Base-by-base conservation (phyloP, 805 yeast species). In the Barnettozyma californica region DNA sequence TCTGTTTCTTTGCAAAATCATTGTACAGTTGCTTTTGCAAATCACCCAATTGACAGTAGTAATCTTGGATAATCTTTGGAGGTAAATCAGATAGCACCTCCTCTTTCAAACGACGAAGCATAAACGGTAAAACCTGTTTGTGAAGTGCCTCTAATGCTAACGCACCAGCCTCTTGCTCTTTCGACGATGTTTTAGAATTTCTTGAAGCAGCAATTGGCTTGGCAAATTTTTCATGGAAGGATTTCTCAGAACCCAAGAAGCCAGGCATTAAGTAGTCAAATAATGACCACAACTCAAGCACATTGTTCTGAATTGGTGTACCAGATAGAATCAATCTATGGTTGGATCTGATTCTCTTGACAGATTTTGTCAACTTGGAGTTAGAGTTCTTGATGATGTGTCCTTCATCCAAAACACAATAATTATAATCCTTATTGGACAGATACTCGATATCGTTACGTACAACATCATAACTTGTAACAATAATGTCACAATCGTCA, bases 201-300 rank as follows among this genome's bases (percentile, higher is more conserved):
- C 97, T 76, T 37, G 96, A 85, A 2, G 95, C 92, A 3, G 97
- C 92, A 64, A 94, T 94, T 2, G 99, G 99, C 61, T 91, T 91
- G n/a, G 97, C 95, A 74, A 92, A 94, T 56, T 91, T 78, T 53
- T 92, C 98, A 60, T 90, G 94, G 71, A 94, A 94, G 44, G 84
- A 77, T 66, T 90, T 92, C 61, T 94, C 99, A 3, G 95, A 83
- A 13, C 99, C 99, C 54, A 94, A 72, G 61, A 94, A 94, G 0
- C 99, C 99, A 2, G 99, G 99, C 99, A 94, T 94, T 65, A 94
- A 74, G 66, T 90, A 94, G 66, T 94, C 99, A 72, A 94, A 94
- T 60, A 94, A 72, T 4, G 99, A 94, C 99, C 99, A 94, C 53
- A 94, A 71, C 66, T 94, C 99, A 39, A 94, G 74, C 3, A 94